A percentile compares a stretch with the other conserved stretches of the same genome.
Evolutionary conservation across 1,284 basidiomycete genomes (phyloP).

Genomic region (Psilocybe mexicana): DNA sequence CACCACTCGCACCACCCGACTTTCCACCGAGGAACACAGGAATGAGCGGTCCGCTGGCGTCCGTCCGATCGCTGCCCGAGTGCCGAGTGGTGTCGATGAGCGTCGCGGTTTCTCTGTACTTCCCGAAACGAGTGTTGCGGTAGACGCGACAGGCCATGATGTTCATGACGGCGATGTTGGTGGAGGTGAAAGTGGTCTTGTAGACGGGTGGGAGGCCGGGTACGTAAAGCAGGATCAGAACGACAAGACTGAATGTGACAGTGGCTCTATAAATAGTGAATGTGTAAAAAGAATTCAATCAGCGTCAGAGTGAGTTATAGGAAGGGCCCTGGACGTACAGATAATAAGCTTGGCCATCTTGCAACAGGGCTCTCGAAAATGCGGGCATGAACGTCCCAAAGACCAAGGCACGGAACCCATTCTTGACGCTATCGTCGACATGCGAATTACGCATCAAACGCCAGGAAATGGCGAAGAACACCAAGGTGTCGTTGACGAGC

Average conservation of each 20-base stretch:
- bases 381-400: constrained; percentile 22
- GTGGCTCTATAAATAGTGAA: constrained; percentile 17
- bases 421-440: constrained; percentile 4
- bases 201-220: constrained; percentile 18
- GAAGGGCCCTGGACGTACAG: constrained; percentile 22
- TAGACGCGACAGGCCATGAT: constrained; percentile 29
- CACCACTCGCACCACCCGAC: not conserved
- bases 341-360: constrained; percentile 32
- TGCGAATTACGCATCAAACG: constrained; percentile 16
- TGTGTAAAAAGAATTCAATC: constrained; percentile 14
- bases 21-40: not conserved
- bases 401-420: constrained; percentile 19
- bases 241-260: constrained; percentile 17
- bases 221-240: constrained; percentile 21
- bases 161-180: constrained; percentile 25
- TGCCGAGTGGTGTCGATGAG: not conserved
- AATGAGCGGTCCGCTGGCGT: not conserved
- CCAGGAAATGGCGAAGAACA: constrained; percentile 32
- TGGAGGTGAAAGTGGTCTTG: constrained; percentile 21
- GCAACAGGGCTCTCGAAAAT: constrained; percentile 27
- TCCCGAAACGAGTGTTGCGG: constrained; percentile 23
- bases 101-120: not conserved
- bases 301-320: constrained; percentile 17
- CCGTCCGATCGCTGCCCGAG: not conserved
- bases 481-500: constrained; percentile 26